Evolutionary conservation across 768 basidiomycete species (phyloP).

Genomic region (Lyophyllum shimeji): DNA sequence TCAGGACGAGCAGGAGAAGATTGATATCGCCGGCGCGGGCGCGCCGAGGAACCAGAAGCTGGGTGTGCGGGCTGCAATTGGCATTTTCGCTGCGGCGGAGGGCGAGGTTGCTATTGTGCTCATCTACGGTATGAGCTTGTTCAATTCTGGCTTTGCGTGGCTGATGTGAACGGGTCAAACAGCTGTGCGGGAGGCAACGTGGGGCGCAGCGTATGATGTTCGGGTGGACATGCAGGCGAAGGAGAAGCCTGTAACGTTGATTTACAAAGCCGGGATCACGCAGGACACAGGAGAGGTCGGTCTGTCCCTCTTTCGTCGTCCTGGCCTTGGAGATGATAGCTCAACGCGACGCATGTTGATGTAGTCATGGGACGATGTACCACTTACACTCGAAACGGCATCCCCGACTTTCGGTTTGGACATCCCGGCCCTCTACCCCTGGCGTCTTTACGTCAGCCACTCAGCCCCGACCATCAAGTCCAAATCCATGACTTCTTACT

Average conservation of each 20-base stretch:
- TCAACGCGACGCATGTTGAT: no score
- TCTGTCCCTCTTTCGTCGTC: no score
- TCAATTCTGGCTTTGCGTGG: no score
- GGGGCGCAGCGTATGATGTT: conserved; percentile 38
- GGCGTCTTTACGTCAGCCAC: conserved; percentile 28
- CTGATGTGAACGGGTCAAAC: no score
- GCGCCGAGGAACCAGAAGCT: conserved; percentile 23
- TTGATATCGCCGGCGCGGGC: no score
- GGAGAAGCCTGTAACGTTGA: conserved; percentile 29
- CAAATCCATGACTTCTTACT: no score
- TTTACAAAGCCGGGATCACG: conserved; percentile 39
- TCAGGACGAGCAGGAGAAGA: conserved; percentile 19
- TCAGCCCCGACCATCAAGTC: neutral
- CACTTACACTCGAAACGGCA: conserved; percentile 42
- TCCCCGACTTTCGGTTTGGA: conserved; percentile 39
- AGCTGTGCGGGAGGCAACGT: no score
- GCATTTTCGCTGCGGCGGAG: conserved; percentile 34
- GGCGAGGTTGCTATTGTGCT: conserved; percentile 38
- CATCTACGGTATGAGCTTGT: conserved; percentile 36
- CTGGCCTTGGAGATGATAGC: no score
- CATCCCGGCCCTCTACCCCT: conserved; percentile 35
- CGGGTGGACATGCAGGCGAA: conserved; percentile 36
- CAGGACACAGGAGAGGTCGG: conserved; percentile 43
- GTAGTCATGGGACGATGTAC: conserved; percentile 44
- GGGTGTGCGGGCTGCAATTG: conserved; percentile 28